Evolutionary conservation across 176 grass and related monocot species (phyloP), one percentile per base, ranked within the genome.

Genomic region (Juncus effusus): DNA sequence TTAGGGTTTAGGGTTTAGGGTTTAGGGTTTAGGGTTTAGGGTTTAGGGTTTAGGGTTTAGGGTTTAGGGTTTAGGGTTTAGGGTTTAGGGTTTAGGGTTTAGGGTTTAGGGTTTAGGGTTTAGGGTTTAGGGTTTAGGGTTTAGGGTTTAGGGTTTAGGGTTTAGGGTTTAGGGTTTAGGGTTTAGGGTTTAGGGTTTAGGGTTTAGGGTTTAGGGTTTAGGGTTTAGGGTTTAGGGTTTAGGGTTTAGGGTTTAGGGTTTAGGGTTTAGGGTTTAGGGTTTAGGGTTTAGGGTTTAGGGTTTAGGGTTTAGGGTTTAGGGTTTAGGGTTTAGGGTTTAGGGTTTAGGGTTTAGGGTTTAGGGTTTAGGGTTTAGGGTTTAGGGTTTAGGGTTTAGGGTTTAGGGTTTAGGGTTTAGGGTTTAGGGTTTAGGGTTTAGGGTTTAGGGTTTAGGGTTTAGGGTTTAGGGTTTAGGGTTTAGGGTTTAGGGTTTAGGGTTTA

Each of bases 31-130:
- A 57, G 49, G 67, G 66, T 40, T 40, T 70, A 49, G 8, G 50
- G 65, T 19, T 70, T 70, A 53, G 45, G 41, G 65, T 15, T 70
- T 70, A 70, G 65, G 65, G 65, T 65, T 70, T 56, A 70, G 65
- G 65, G 65, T 70, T 70, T 70, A 70, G 65, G 41, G 65, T 54
- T 70, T 70, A 70, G 66, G 66, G 66, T 70, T 70, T 70, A 70
- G 66, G 66, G 39, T 47, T 70, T 13, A 5, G 41, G 39, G 6
- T 70, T 70, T 19, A 14, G 66, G 66, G 15, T 70, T 70, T 8
- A 14, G 66, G 66, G n/a, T 56, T 56, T 8, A 11, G n/a, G 66
- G 66, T 16, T 70, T 70, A 51, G 42, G 66, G 66, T 55, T 70
- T 70, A 55, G 41, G 66, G 66, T 70, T 70, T 70, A 55, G 41